These are phyloP conservation scores for Scheffersomyces ergatensis DNA, from an alignment of 805 yeast species.

Conservation along the genomic window DNA sequence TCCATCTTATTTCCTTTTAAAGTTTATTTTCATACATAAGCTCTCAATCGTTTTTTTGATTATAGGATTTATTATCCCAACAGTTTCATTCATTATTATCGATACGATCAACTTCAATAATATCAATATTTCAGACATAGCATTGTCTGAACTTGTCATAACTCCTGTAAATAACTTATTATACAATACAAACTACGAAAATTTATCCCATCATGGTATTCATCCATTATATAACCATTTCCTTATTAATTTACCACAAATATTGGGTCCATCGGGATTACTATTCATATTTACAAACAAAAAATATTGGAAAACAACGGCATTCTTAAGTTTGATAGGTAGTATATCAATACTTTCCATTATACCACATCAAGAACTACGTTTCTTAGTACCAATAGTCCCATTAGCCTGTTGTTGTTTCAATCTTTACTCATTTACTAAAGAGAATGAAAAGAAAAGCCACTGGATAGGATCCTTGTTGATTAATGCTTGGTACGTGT, in stretches of 20 bases:
- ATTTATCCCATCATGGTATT: slow-evolving; percentile 75
- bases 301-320: slow-evolving; percentile 47
- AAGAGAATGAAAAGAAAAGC: slow-evolving; percentile 2
- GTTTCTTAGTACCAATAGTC: slow-evolving; percentile 76
- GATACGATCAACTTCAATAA: slow-evolving; percentile 52
- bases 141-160: slow-evolving; percentile 38
- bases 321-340: slow-evolving; percentile 59
- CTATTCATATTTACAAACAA: slow-evolving; percentile 45
- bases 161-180: slow-evolving; percentile 76
- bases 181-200: slow-evolving; percentile 61
- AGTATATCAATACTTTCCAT: slow-evolving; percentile 62
- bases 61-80: slow-evolving; percentile 31
- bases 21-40: slow-evolving; percentile 38
- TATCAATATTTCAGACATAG: slow-evolving; percentile 4
- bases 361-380: slow-evolving; percentile 90
- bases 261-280: slow-evolving; percentile 69
- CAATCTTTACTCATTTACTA: slow-evolving; percentile 30
- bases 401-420: slow-evolving; percentile 68
- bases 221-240: slow-evolving; percentile 79
- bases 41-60: slow-evolving; percentile 23
- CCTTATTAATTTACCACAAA: slow-evolving; percentile 70
- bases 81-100: slow-evolving; percentile 37
- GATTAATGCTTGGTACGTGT: slow-evolving; percentile 54
- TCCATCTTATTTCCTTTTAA: slow-evolving; percentile 52
- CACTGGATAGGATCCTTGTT: slow-evolving; percentile 15